Evolutionary conservation across 805 yeast species (phyloP).

Genomic region (Saturnispora saitoi): DNA sequence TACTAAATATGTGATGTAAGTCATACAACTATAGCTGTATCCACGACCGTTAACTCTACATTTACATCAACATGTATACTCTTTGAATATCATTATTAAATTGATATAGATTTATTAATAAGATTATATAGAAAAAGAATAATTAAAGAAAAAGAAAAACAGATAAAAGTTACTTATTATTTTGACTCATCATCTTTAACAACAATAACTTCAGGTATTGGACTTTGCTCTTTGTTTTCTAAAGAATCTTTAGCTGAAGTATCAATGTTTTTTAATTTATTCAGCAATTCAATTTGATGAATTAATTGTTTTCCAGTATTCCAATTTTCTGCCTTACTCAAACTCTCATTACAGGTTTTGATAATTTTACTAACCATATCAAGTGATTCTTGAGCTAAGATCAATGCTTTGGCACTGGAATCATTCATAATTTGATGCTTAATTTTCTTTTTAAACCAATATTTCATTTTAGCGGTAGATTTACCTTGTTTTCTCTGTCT

Average conservation of each 20-base stretch:
- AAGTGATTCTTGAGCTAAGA: slow-evolving; percentile 81
- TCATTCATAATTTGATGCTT: slow-evolving; percentile 27
- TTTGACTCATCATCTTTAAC: neutral
- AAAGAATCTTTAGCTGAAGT: neutral
- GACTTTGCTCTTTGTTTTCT: neutral
- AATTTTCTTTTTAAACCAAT: slow-evolving; percentile 24
- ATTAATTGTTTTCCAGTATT: slow-evolving; percentile 24
- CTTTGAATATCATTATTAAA: too few species aligned
- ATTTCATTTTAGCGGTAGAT: slow-evolving; percentile 10
- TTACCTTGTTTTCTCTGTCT: slow-evolving; percentile 9
- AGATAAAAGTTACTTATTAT: neutral
- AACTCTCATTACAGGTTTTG: slow-evolving; percentile 74
- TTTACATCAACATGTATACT: too few species aligned
- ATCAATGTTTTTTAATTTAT: slow-evolving; percentile 23
- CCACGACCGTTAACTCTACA: too few species aligned
- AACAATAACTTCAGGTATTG: neutral
- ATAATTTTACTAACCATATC: slow-evolving; percentile 82
- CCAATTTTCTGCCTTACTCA: slow-evolving; percentile 85
- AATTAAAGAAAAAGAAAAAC: neutral
- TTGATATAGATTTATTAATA: neutral
- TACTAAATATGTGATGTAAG: too few species aligned
- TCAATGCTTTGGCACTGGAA: slow-evolving; percentile 63
- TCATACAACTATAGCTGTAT: too few species aligned
- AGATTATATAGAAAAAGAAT: neutral
- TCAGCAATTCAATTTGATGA: slow-evolving; percentile 22